Evolutionary conservation across 179 eudicot species (phyloP).

Genomic region (Drosera spatulata): DNA sequence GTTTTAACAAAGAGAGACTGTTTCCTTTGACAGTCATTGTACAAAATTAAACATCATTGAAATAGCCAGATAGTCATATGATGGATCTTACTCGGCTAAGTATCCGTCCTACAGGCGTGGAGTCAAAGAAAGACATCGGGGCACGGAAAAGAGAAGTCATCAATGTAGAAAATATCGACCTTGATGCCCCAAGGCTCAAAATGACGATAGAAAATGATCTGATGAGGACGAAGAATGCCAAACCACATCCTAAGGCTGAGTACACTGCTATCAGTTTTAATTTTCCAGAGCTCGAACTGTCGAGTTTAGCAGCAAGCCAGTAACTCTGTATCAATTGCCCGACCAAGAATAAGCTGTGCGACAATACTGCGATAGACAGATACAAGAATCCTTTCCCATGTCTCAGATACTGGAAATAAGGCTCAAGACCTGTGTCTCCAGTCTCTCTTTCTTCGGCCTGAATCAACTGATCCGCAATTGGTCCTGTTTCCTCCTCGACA

Average conservation of each 20-base stretch:
- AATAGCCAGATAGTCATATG: background rate
- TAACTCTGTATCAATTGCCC: slow-evolving; percentile 51
- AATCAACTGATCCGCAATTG: slow-evolving; percentile 42
- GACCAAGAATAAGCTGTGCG: slow-evolving; percentile 29
- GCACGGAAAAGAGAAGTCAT: slow-evolving; percentile 63
- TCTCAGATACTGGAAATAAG: slow-evolving; percentile 44
- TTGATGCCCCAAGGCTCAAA: slow-evolving; percentile 53
- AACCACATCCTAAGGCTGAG: slow-evolving; percentile 36
- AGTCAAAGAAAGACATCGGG: slow-evolving; percentile 65
- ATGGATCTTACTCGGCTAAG: slow-evolving; percentile 39
- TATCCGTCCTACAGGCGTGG: slow-evolving; percentile 68
- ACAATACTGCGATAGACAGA: slow-evolving; percentile 31
- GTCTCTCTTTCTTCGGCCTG: slow-evolving; percentile 67
- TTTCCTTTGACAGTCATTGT: too few relatives aligned
- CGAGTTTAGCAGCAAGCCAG: slow-evolving; percentile 79
- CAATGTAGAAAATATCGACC: slow-evolving; percentile 46
- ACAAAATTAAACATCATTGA: too few relatives aligned
- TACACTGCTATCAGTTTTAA: slow-evolving; percentile 52
- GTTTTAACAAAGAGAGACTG: too few relatives aligned
- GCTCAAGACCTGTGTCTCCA: slow-evolving; percentile 62
- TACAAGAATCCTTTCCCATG: slow-evolving; percentile 48
- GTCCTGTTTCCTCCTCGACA: slow-evolving; percentile 13
- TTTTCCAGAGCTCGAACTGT: slow-evolving; percentile 32
- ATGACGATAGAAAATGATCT: slow-evolving; percentile 40
- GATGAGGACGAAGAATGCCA: slow-evolving; percentile 28